These are phyloP conservation scores for Mariannaea sp. DNA, from an alignment of 2,329 filamentous ascomycete genomes.

Conservation along the genomic window DNA sequence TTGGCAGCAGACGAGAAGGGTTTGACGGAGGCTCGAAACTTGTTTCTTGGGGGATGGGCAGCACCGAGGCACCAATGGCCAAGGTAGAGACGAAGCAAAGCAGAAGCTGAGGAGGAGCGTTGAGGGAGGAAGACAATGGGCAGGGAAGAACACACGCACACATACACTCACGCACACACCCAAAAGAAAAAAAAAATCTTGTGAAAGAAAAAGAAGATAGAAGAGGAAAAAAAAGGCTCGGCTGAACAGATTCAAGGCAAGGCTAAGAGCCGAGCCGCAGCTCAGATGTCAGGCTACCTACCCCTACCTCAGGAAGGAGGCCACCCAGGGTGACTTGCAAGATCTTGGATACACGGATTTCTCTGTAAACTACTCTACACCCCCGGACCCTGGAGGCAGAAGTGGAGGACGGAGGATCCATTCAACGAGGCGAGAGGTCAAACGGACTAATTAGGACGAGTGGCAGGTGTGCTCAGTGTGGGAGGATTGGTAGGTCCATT, in stretches of 20 bases:
- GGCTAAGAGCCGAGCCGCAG: constrained; percentile 4
- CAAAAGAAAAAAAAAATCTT: constrained; percentile 1
- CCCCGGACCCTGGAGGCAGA: too few species aligned
- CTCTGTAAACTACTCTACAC: too few species aligned
- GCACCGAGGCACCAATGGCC: constrained; percentile 4
- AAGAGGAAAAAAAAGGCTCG: constrained; percentile 11
- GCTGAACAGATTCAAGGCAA: constrained; percentile 3
- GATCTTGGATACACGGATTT: not conserved
- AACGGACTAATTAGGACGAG: not conserved
- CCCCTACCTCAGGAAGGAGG: constrained; percentile 3
- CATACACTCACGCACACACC: too few species aligned
- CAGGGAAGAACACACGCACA: not conserved
- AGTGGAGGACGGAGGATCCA: not conserved
- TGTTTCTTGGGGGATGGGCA: not conserved
- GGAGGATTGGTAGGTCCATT: not conserved
- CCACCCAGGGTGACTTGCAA: not conserved
- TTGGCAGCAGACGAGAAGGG: not conserved
- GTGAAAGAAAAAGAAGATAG: not conserved
- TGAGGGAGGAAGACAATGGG: not conserved
- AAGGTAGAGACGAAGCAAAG: not conserved
- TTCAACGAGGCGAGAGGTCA: not conserved
- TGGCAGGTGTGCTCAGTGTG: not conserved
- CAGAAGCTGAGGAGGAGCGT: constrained; percentile 4
- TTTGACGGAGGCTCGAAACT: not conserved
- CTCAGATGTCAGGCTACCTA: not conserved